phyloP scores from a whole-genome alignment of 306 rosid species.

The Casuarina equisetifolia region DNA sequence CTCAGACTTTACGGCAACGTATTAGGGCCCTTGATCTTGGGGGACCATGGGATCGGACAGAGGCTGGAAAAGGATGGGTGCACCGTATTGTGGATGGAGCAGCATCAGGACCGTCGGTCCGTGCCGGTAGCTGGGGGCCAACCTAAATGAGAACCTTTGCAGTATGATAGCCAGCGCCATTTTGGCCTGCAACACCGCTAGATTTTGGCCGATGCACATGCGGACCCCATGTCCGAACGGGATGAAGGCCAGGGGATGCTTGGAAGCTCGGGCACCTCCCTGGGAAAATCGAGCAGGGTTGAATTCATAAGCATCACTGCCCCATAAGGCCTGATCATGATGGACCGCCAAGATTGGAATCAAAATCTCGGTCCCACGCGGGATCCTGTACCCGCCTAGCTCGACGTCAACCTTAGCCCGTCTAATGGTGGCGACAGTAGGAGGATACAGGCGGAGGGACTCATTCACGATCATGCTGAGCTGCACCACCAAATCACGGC shows the following conservation, averaged over 20 bases:
- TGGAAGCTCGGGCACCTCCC: slow-evolving; percentile 74
- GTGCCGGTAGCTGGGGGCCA: slow-evolving; percentile 86
- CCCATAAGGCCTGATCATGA: slow-evolving; percentile 81
- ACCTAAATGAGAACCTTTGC: slow-evolving; percentile 77
- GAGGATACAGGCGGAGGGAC: slow-evolving; percentile 79
- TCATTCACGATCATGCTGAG: slow-evolving; percentile 87
- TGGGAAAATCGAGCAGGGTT: slow-evolving; percentile 79
- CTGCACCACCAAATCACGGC: slow-evolving; percentile 46
- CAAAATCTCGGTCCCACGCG: slow-evolving; percentile 78
- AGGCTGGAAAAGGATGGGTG: slow-evolving; percentile 67
- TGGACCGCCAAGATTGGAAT: slow-evolving; percentile 92
- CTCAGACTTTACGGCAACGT: slow-evolving; percentile 14
- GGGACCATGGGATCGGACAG: slow-evolving; percentile 14
- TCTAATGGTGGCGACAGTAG: slow-evolving; percentile 75
- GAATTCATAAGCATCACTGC: slow-evolving; percentile 75
- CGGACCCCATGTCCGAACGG: slow-evolving; percentile 88
- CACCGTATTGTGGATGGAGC: slow-evolving; percentile 92
- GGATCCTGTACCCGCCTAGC: slow-evolving; percentile 67
- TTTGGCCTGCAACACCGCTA: slow-evolving; percentile 77
- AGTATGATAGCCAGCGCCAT: slow-evolving; percentile 70
- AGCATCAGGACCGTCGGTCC: slow-evolving; percentile 97
- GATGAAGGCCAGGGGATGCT: slow-evolving; percentile 67
- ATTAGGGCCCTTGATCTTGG: slow-evolving; percentile 37
- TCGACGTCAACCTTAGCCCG: slow-evolving; percentile 71
- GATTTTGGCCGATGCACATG: slow-evolving; percentile 87